Conservation (phyloP, 192 early-diverging fungal genomes). For the Mortierella antarctica region DNA sequence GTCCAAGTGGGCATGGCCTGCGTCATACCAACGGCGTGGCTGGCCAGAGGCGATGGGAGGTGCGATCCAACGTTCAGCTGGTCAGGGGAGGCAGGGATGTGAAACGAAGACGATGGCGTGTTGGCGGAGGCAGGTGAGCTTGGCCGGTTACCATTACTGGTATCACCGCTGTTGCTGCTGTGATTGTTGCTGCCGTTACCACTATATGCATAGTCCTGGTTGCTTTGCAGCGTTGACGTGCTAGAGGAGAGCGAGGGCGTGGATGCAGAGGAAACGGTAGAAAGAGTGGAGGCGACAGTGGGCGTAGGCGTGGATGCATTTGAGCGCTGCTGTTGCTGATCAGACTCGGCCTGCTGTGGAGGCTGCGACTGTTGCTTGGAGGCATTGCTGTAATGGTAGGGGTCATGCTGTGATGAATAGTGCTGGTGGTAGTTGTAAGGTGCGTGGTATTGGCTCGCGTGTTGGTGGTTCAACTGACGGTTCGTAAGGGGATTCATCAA, state of each 20-base stretch:
- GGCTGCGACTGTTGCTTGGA: not conserved
- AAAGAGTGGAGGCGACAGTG: conserved; percentile 28
- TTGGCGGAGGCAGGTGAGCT: conserved; percentile 19
- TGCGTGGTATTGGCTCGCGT: conserved; percentile 28
- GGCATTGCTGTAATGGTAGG: conserved; percentile 13
- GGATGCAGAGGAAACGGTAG: conserved; percentile 35
- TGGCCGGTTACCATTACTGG: not conserved
- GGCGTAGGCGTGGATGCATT: conserved; percentile 45
- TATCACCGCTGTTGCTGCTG: not conserved
- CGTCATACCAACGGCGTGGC: conserved; percentile 7
- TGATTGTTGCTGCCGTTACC: not conserved
- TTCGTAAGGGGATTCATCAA: conserved; percentile 35
- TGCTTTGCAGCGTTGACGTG: conserved; percentile 10
- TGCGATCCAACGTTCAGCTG: conserved; percentile 17
- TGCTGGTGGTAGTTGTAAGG: conserved; percentile 17
- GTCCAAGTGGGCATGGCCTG: conserved; percentile 43
- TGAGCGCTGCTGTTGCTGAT: conserved; percentile 17
- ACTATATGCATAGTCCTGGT: conserved; percentile 24
- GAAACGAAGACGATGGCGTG: conserved; percentile 21
- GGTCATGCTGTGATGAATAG: conserved; percentile 7
- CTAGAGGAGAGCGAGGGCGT: conserved; percentile 44
- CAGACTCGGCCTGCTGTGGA: not conserved
- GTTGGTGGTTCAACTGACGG: conserved; percentile 37
- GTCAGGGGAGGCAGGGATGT: conserved; percentile 46
- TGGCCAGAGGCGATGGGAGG: conserved; percentile 4